Conservation (phyloP, 257 asterid genomes). For the Striga asiatica region DNA sequence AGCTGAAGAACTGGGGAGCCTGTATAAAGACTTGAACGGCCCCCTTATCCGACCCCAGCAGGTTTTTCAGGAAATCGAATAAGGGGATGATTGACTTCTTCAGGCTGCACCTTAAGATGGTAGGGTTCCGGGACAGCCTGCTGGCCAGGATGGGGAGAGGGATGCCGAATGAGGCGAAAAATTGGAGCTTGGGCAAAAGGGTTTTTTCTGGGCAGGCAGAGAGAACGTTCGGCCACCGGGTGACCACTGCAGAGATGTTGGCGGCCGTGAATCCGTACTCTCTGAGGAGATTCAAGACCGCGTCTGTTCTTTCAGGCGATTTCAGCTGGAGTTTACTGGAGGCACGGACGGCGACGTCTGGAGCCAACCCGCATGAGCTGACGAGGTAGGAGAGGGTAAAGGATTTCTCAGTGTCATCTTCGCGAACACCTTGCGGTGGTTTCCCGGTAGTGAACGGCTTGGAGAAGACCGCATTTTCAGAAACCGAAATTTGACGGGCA, state of each 20-base stretch:
- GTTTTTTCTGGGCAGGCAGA: constrained; percentile 4
- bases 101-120: constrained; percentile 6
- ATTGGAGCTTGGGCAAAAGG: constrained; percentile 24
- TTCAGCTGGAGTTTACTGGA: constrained; percentile 3
- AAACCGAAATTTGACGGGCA: no score
- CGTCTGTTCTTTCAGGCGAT: neutral
- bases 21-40: neutral
- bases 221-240: constrained; percentile 1
- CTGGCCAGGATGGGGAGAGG: neutral
- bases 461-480: no score
- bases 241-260: constrained; percentile 6
- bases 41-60: neutral
- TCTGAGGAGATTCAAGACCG: constrained; percentile 3
- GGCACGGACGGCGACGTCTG: neutral
- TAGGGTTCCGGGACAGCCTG: neutral
- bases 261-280: constrained; percentile 17
- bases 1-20: neutral
- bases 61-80: constrained; percentile 7
- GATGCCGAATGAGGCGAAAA: neutral
- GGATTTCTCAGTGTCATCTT: neutral
- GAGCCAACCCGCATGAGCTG: constrained; percentile 17
- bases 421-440: neutral
- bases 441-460: no score
- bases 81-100: constrained; percentile 8
- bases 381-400: neutral